Base-by-base conservation (phyloP, 2,329 filamentous ascomycete species). In the Plenodomus biglobosus region DNA sequence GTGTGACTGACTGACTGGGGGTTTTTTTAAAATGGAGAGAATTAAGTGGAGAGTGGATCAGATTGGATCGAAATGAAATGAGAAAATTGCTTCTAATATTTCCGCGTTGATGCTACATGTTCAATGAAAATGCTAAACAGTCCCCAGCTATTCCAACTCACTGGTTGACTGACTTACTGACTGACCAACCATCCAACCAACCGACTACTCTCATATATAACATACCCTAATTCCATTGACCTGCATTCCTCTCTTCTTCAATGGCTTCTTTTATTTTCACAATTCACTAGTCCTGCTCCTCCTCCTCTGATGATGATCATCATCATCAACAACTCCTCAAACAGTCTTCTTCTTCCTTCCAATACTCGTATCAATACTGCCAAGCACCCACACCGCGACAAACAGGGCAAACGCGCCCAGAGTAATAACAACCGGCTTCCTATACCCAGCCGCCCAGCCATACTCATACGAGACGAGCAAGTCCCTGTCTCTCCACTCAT, bases 381-480 rank as follows among this genome's bases (percentile, higher is more conserved):
- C 87, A 50, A 96, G 71, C 3, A 85, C 75, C 85, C 88, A 96
- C 4, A 83, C 81, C 1, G 85, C 80, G 35, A 84, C 78, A 73
- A 95, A 96, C 11, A 95, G 75, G n/a, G 80, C 77, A 57, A 95
- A 69, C 54, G 88, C 75, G 61, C 87, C 90, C 24, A 78, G 76
- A 56, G 94, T 90, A 51, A 97, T 82, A 19, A 92, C 84, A 17
- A 95, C 59, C 1, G 94, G 94, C 78, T 99, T 99, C 65, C 91
- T 85, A 62, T 96, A 82, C 34, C 82, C 84, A 21, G 89, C 87
- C 2, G 80, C 68, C 58, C 87, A 79, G 1, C 92, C 83, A 67
- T 94, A 90, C 55, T 96, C 88, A 72, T 99, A 99, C 1, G 88
- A 87, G 44, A 97, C 87, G 61, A 96, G 78, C 18, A 97, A 73